Evolutionary conservation across 2,329 filamentous ascomycete genomes (phyloP).

Genomic region (Tolypocladium cylindrosporum): DNA sequence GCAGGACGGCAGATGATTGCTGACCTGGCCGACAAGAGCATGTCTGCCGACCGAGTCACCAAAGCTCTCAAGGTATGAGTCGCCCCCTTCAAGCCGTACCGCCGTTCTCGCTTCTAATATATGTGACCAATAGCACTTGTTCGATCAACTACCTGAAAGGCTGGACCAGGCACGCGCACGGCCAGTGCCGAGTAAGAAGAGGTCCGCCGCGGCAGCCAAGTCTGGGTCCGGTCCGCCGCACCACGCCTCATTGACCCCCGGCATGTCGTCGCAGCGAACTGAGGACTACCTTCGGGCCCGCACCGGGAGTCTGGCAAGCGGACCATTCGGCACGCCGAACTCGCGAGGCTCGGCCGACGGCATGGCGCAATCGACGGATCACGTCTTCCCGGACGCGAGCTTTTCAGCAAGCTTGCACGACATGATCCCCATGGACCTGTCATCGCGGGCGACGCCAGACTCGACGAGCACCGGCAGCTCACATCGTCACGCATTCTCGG

Average conservation of each 20-base stretch:
- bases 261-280: conserved; percentile 21
- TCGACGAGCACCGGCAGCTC: conserved; percentile 32
- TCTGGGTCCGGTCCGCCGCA: conserved; percentile 21
- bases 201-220: conserved; percentile 36
- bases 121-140: conserved; percentile 51
- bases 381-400: conserved; percentile 22
- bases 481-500: conserved; percentile 21
- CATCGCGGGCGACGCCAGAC: conserved; percentile 31
- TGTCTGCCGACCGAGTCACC: conserved; percentile 82
- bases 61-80: conserved; percentile 55
- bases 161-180: conserved; percentile 43
- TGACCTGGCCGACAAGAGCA: conserved; percentile 68
- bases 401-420: conserved; percentile 33
- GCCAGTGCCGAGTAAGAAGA: conserved; percentile 40
- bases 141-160: conserved; percentile 70
- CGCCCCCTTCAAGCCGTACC: conserved; percentile 21
- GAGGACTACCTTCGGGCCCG: conserved; percentile 22
- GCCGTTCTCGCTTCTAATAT: background rate
- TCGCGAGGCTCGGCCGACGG: conserved; percentile 23
- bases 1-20: conserved; percentile 77
- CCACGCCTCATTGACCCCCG: conserved; percentile 18
- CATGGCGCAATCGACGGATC: conserved; percentile 17
- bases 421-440: conserved; percentile 34
- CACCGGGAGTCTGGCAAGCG: conserved; percentile 11
- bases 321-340: conserved; percentile 12